Conservation (phyloP, 2,329 filamentous ascomycete species). For the Calonectria pseudoturangicola region DNA sequence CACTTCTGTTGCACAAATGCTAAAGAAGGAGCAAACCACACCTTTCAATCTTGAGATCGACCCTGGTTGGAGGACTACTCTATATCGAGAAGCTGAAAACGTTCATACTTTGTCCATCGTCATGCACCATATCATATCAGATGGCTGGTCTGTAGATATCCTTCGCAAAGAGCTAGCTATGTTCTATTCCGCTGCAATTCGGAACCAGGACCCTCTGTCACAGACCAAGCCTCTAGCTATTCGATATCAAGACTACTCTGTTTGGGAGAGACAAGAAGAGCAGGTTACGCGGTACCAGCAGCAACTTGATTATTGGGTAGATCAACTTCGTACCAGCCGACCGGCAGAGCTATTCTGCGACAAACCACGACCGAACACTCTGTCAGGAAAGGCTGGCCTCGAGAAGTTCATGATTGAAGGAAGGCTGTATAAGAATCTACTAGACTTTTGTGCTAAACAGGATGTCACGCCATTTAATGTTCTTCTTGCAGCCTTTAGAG, state of each 20-base stretch:
- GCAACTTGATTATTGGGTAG: not conserved
- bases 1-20: not conserved
- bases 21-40: not conserved
- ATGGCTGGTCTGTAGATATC: conserved; percentile 2
- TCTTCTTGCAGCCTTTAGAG: conserved; percentile 50
- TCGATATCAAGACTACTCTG: not conserved
- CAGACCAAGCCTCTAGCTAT: not conserved
- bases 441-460: not conserved
- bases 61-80: not conserved
- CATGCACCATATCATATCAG: conserved; percentile 3
- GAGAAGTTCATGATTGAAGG: not conserved
- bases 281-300: not conserved
- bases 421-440: not conserved
- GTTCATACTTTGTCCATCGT: not conserved
- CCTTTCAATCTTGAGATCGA: not conserved
- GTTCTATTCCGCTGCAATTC: not conserved
- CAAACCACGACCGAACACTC: not conserved
- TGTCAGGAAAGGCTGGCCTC: not conserved
- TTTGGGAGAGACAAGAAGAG: not conserved
- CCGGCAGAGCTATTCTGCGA: not conserved
- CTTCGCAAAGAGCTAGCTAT: conserved; percentile 4
- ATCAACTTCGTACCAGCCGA: not conserved
- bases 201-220: not conserved
- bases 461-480: not conserved
- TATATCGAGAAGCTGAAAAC: not conserved